Evolutionary conservation across 768 basidiomycete species (phyloP), one percentile per base, ranked within the genome.

Genomic region (Boletus sp.): DNA sequence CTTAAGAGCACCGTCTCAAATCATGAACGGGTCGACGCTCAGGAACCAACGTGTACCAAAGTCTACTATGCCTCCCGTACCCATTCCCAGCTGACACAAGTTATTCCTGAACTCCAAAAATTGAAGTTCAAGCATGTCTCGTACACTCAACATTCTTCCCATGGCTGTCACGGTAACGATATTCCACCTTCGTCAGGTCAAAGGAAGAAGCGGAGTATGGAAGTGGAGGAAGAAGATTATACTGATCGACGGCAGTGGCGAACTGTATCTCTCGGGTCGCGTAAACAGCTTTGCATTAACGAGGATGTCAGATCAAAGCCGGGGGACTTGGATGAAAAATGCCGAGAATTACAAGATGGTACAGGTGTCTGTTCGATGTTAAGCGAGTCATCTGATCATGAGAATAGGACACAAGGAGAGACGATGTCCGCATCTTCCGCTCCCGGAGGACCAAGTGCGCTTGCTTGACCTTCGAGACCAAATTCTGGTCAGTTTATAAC

Each of bases 51-150:
- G 5, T 90, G 88, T 66, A 88, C 84, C 37, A 90, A 93, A 78
- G 87, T 98, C 58, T 97, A 85, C 71, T 97, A 95, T 67, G 90
- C 95, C 0, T 98, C 97, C 0, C 80, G 96, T 33, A 99, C 96
- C 1, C 96, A 99, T 73, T 95, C 95, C 2, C 96, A 99, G 66
- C 82, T 99, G 4, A 80, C 94, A 2, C 96, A 99, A 70, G 80
- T 98, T 4, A 78, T 94, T 17, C 87, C 89, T 4, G 97, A 99
- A 67, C 77, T 98, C 10, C 80, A 76, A 40, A 89, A 84, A 63
- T 81, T 96, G n/a, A 78, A 78, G 59, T 69, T 94, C 68, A 68
- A 73, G 17, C 52, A 75, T 47, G 52, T 63, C 29, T 69, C 69
- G 18, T 49, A 57, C 29, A 37, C 35, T 37, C 39, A 55, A 4